A percentile compares a stretch with the other conserved stretches of the same genome.
These are phyloP conservation scores for Hypoxylon rickii DNA, from an alignment of 495 filamentous ascomycete genomes.

Conservation along the genomic window DNA sequence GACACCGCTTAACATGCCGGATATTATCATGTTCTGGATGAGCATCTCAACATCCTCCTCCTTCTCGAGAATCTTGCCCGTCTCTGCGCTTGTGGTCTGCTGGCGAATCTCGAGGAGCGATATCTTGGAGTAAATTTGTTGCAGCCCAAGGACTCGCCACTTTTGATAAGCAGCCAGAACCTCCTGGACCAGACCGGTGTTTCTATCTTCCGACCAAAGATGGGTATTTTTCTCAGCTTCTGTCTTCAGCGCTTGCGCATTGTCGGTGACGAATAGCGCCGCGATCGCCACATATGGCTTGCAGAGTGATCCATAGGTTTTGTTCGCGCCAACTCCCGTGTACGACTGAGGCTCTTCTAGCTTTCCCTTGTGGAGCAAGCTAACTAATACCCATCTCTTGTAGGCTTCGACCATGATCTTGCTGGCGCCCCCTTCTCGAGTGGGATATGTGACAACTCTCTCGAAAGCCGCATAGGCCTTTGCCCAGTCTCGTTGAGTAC, in stretches of 20 bases:
- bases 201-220: slow-evolving; percentile 63
- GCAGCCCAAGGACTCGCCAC: slow-evolving; percentile 52
- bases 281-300: slow-evolving; percentile 75
- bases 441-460: slow-evolving; percentile 67
- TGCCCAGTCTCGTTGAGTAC: slow-evolving; percentile 70
- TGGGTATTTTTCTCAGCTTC: slow-evolving; percentile 56
- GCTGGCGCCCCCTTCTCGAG: slow-evolving; percentile 60
- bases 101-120: slow-evolving; percentile 57
- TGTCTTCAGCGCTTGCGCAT: slow-evolving; percentile 57
- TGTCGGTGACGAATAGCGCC: slow-evolving; percentile 65
- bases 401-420: slow-evolving; percentile 87
- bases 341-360: slow-evolving; percentile 47
- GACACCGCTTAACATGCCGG: slow-evolving; percentile 59
- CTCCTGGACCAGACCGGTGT: slow-evolving; percentile 51
- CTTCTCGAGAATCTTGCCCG: slow-evolving; percentile 54
- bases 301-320: slow-evolving; percentile 60
- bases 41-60: slow-evolving; percentile 51
- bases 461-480: slow-evolving; percentile 73
- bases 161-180: slow-evolving; percentile 55
- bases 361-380: slow-evolving; percentile 72
- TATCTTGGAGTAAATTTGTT: slow-evolving; percentile 54
- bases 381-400: slow-evolving; percentile 89
- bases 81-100: slow-evolving; percentile 54
- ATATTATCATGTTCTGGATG: slow-evolving; percentile 60
- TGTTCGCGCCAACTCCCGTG: slow-evolving; percentile 53